Base-by-base conservation (phyloP, 805 yeast genomes). In the Candida schatavii region DNA sequence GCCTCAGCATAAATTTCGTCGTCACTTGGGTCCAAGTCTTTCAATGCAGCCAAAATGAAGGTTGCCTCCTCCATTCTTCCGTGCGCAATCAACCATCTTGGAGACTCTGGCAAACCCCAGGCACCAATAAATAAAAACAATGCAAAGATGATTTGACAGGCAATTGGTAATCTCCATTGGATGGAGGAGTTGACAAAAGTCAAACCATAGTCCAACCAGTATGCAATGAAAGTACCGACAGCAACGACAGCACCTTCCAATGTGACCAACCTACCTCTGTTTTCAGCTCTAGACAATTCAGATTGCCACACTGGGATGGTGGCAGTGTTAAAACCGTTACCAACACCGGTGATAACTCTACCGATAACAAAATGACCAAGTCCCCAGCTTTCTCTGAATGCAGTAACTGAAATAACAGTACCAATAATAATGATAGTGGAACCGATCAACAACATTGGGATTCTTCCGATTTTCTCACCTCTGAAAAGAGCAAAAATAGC, bases 341-440 rank as follows among this genome's bases (percentile, higher is more conserved):
- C 72, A 32, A 68, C 45, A 50, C 70, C 72, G 37, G 80, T 74
- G 20, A 78, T 59, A 40, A 75, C 73, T 52, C 81, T 63, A 13
- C 80, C 80, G 47, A 83, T 64, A 40, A 86, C 80, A 46, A 87
- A 81, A 59, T 84, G 91, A 33, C 86, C 90, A 45, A 81, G 63
- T 37, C 80, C 78, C 75, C 74, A 69, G 52, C 56, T 52, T 36
- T 65, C 64, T 54, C 59, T 52, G 56, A 59, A 60, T 3, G 75
- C 59, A 30, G 69, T 39, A 18, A 57, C 57, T 30, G 73, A 68
- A 32, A 72, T 61, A 28, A 63, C 46, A n/a, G 72, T 66, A 46
- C 77, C 77, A 20, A 69, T 22, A 22, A 68, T 58, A 40, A 71
- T 65, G 40, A 70, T 62, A 3, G 66, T 42, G 35, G 72, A 62